phyloP scores from a whole-genome alignment of 371 early-diverging fungal species.

The Lichtheimia ramosa region DNA sequence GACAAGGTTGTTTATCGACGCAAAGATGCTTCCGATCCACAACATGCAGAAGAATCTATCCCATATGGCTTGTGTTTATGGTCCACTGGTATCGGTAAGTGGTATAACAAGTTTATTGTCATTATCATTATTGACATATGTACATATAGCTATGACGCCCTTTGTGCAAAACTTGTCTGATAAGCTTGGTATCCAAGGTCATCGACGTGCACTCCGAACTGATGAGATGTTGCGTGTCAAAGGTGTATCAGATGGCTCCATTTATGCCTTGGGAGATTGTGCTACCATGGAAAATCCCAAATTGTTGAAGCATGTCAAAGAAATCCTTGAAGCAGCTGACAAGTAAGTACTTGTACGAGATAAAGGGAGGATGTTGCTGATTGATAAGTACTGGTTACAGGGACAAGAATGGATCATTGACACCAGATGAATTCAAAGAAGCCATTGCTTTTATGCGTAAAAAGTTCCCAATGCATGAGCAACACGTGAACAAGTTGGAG shows the following conservation, averaged over 20 bases:
- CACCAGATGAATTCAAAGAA: constrained; percentile 46
- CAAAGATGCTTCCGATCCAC: constrained; percentile 17
- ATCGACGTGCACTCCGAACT: constrained; percentile 68
- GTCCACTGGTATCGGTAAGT: constrained; percentile 81
- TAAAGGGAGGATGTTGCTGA: not conserved
- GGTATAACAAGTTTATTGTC: not conserved
- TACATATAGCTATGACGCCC: constrained; percentile 58
- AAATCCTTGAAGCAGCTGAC: constrained; percentile 55
- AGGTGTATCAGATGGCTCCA: constrained; percentile 59
- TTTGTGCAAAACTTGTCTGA: constrained; percentile 57
- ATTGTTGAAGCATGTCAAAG: constrained; percentile 53
- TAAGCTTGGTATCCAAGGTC: constrained; percentile 52
- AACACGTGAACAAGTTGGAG: constrained; percentile 51
- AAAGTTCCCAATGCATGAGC: constrained; percentile 54
- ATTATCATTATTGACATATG: not conserved
- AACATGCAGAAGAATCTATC: constrained; percentile 19
- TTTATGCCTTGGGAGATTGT: constrained; percentile 90
- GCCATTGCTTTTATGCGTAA: constrained; percentile 39
- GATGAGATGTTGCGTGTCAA: constrained; percentile 73
- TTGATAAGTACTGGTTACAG: not conserved
- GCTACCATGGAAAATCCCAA: constrained; percentile 76
- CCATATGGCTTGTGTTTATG: constrained; percentile 81
- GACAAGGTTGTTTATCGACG: constrained; percentile 30
- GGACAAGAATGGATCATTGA: constrained; percentile 52
- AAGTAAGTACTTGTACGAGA: constrained; percentile 25